These are phyloP conservation scores for Metschnikowia kofuensis DNA, from an alignment of 805 yeast genomes.

Conservation along the genomic window DNA sequence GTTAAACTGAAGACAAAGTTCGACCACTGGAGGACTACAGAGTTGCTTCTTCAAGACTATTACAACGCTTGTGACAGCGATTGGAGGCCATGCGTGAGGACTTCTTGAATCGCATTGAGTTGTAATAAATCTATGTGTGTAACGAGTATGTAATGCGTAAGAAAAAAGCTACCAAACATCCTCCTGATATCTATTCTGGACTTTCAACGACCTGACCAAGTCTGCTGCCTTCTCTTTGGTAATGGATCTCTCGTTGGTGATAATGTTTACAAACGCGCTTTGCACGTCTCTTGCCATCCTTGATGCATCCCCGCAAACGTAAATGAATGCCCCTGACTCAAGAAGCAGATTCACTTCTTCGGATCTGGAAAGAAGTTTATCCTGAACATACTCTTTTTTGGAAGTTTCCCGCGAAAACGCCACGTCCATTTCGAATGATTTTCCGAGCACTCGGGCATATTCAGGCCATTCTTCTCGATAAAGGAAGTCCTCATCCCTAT, in stretches of 20 bases:
- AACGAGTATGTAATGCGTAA: not conserved
- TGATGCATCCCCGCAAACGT: slow-evolving; percentile 97
- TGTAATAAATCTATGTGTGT: not conserved
- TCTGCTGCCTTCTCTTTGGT: slow-evolving; percentile 69
- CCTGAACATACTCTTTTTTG: slow-evolving; percentile 78
- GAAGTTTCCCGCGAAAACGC: slow-evolving; percentile 81
- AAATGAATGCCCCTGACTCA: slow-evolving; percentile 73
- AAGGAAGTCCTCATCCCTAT: slow-evolving; percentile 71
- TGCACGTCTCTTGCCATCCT: slow-evolving; percentile 95
- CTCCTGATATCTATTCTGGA: slow-evolving; percentile 89
- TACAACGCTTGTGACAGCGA: slow-evolving; percentile 6
- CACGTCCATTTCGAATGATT: slow-evolving; percentile 64
- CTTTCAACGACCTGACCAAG: slow-evolving; percentile 71
- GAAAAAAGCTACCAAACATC: slow-evolving; percentile 76
- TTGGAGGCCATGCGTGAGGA: not conserved
- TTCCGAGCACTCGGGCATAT: slow-evolving; percentile 59
- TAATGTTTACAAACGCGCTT: slow-evolving; percentile 58
- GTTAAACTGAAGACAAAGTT: slow-evolving; percentile 43
- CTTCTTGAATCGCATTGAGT: not conserved
- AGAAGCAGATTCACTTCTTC: slow-evolving; percentile 54
- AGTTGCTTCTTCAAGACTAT: slow-evolving; percentile 25
- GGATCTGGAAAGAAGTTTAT: slow-evolving; percentile 57
- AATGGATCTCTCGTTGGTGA: slow-evolving; percentile 61
- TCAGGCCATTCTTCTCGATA: slow-evolving; percentile 89
- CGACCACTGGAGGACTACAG: slow-evolving; percentile 45